phyloP scores from a whole-genome alignment of 176 grass and related monocot genomes.

The Rhipidocladum racemiflorum region DNA sequence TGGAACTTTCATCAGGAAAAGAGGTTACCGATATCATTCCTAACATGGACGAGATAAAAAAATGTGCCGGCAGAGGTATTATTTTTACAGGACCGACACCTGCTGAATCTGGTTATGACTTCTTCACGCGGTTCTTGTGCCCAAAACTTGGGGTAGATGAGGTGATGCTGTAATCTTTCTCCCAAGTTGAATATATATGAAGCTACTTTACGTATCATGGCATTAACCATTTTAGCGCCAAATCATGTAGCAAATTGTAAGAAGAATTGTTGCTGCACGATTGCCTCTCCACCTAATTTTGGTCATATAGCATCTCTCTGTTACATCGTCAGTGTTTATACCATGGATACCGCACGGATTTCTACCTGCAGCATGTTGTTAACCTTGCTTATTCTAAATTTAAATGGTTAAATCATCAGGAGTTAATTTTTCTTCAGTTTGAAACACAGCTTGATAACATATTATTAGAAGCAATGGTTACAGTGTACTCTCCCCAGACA shows the following conservation, averaged over 20 bases:
- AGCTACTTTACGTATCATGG: not conserved
- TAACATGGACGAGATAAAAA: slow-evolving; percentile 52
- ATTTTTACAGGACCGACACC: slow-evolving; percentile 63
- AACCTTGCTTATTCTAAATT: not conserved
- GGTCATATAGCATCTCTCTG: not conserved
- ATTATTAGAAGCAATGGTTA: not conserved
- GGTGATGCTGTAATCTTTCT: slow-evolving; percentile 41
- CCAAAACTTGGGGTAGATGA: slow-evolving; percentile 67
- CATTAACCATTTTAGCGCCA: not conserved
- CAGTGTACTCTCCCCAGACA: too few relatives aligned
- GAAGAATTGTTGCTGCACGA: not conserved
- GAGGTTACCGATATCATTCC: slow-evolving; percentile 57
- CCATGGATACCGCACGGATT: not conserved
- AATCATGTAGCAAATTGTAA: not conserved
- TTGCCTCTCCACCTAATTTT: not conserved
- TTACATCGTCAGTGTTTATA: not conserved
- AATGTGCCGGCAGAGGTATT: slow-evolving; percentile 45
- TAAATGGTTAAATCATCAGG: not conserved
- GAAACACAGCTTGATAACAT: not conserved
- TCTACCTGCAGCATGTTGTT: not conserved
- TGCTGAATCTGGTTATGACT: slow-evolving; percentile 67
- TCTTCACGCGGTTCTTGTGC: slow-evolving; percentile 64
- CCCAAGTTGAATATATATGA: not conserved
- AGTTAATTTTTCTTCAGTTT: not conserved
- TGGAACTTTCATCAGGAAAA: slow-evolving; percentile 74